Evolutionary conservation across 345 rosid species (phyloP).

Genomic region (Anacardium occidentale): DNA sequence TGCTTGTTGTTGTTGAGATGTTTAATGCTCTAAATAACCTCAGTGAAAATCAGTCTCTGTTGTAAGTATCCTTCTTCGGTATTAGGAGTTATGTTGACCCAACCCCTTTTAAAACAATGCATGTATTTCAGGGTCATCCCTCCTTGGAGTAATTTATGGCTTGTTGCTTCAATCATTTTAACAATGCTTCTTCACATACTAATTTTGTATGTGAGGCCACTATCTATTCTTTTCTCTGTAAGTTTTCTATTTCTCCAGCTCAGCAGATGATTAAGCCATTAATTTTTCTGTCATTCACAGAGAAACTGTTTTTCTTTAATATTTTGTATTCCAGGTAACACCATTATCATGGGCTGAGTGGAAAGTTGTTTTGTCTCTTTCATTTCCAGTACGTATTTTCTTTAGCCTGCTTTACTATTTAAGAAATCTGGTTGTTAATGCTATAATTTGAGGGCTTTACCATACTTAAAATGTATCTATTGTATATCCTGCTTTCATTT

Average conservation of each 20-base stretch:
- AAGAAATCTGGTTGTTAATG: background rate
- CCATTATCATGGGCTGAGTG: slow-evolving; percentile 95
- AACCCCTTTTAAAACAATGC: slow-evolving; percentile 8
- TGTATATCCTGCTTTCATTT: background rate
- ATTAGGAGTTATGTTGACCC: background rate
- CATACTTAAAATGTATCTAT: background rate
- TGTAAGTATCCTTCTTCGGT: slow-evolving; percentile 52
- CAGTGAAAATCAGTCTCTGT: slow-evolving; percentile 93
- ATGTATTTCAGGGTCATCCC: slow-evolving; percentile 68
- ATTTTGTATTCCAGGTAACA: slow-evolving; percentile 62
- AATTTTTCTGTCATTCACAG: slow-evolving; percentile 2
- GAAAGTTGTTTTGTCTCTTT: slow-evolving; percentile 80
- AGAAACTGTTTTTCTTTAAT: slow-evolving; percentile 21
- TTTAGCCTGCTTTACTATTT: background rate
- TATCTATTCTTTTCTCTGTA: slow-evolving; percentile 94
- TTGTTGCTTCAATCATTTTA: slow-evolving; percentile 82
- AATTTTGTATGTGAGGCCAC: slow-evolving; percentile 76
- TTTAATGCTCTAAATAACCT: slow-evolving; percentile 98
- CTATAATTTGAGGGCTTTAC: background rate
- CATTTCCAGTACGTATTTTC: slow-evolving; percentile 77
- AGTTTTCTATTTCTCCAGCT: slow-evolving; percentile 33
- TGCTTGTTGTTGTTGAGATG: slow-evolving; percentile 99
- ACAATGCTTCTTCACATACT: slow-evolving; percentile 90
- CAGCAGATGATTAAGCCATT: slow-evolving; percentile 7
- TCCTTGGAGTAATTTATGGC: slow-evolving; percentile 99